Percentiles rank a stretch among this genome's conserved stretches.
Conservation (phyloP, 345 rosid genomes). For the Toxicodendron radicans region DNA sequence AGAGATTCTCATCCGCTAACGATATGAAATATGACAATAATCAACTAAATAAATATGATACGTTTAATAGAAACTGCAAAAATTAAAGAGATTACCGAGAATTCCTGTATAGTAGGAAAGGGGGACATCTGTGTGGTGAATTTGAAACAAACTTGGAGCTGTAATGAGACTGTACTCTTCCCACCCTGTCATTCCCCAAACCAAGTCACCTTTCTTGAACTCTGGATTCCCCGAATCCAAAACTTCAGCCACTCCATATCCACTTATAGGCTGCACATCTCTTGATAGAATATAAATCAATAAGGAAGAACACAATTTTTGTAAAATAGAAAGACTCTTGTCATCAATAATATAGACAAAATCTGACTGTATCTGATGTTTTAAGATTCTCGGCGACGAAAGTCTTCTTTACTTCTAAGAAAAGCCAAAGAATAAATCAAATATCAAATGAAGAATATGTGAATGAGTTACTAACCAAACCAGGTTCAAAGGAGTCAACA, state of each 20-base stretch:
- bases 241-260: slow-evolving; percentile 51
- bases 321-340: too few relatives aligned
- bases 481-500: background rate
- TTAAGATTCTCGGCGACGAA: too few relatives aligned
- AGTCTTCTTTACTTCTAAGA: too few relatives aligned
- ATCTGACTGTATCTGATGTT: too few relatives aligned
- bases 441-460: background rate
- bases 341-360: too few relatives aligned
- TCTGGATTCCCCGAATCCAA: slow-evolving; percentile 50
- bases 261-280: background rate
- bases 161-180: slow-evolving; percentile 57
- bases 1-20: too few relatives aligned
- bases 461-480: background rate
- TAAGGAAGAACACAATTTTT: background rate
- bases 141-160: slow-evolving; percentile 40
- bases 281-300: background rate
- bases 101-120: slow-evolving; percentile 69
- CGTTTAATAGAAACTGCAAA: too few relatives aligned
- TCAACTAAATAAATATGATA: too few relatives aligned
- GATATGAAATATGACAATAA: too few relatives aligned
- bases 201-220: slow-evolving; percentile 51
- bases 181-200: slow-evolving; percentile 67
- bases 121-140: slow-evolving; percentile 52
- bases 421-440: background rate
- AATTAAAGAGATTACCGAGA: slow-evolving; percentile 37